Conservation (phyloP, 2,329 filamentous ascomycete species). For the Ceratocystis destructans region DNA sequence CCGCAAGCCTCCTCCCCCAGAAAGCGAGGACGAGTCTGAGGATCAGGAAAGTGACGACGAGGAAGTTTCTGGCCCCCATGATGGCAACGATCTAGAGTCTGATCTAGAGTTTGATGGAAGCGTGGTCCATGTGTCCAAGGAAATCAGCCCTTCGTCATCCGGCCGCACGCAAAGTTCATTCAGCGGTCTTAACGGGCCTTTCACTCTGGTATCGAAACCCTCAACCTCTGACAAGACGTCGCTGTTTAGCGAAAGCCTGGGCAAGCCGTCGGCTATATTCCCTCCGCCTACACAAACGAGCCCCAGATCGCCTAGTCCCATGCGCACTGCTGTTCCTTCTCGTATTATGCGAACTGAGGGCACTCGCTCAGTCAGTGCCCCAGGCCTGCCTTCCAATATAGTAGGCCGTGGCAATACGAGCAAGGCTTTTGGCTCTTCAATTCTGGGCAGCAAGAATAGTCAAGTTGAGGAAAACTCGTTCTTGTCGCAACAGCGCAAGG, state of each 20-base stretch:
- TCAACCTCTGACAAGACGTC: constrained; percentile 6
- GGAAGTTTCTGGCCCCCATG: constrained; percentile 30
- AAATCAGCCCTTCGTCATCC: constrained; percentile 39
- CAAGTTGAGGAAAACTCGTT: constrained; percentile 34
- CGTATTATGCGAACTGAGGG: constrained; percentile 36
- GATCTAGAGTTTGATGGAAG: constrained; percentile 42
- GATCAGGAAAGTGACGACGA: constrained; percentile 29
- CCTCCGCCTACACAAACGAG: constrained; percentile 40
- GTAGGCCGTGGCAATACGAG: background rate
- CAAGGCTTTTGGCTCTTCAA: constrained; percentile 16
- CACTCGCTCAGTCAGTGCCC: constrained; percentile 45
- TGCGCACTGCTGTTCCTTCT: constrained; percentile 44
- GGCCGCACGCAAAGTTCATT: constrained; percentile 44
- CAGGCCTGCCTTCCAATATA: constrained; percentile 23
- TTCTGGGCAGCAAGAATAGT: constrained; percentile 24
- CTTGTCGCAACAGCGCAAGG: constrained; percentile 37
- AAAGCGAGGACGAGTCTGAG: constrained; percentile 30
- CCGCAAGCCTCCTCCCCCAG: constrained; percentile 15
- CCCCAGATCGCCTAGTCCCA: constrained; percentile 59
- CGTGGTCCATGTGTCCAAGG: constrained; percentile 51
- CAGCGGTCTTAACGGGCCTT: constrained; percentile 34
- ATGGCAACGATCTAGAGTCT: constrained; percentile 32
- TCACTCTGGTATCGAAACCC: constrained; percentile 30
- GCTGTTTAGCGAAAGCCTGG: constrained; percentile 11
- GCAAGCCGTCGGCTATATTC: constrained; percentile 23